Evolutionary conservation across 2,329 filamentous ascomycete genomes (phyloP).

Genomic region (Lachnellula willkommii): DNA sequence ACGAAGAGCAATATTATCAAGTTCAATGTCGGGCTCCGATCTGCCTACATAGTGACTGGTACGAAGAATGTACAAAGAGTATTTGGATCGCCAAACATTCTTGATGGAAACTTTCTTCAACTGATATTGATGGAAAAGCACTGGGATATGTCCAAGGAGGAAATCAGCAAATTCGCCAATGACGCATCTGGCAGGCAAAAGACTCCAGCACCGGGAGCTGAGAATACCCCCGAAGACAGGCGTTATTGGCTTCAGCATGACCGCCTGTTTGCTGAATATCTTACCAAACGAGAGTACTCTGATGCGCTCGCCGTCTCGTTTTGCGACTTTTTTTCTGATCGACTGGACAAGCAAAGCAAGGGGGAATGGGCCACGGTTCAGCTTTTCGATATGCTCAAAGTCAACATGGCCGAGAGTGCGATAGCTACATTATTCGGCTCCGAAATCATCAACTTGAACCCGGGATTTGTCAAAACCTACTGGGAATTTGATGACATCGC

Average conservation of each 20-base stretch:
- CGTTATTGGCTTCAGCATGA: neutral
- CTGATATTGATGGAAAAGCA: neutral
- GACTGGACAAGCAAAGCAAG: neutral
- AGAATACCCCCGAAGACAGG: neutral
- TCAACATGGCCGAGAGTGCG: slow-evolving; percentile 12
- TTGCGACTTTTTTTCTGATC: neutral
- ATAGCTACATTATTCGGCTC: slow-evolving; percentile 8
- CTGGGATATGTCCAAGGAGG: neutral
- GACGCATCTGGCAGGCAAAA: neutral
- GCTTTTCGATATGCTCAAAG: slow-evolving; percentile 10
- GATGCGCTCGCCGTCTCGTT: neutral
- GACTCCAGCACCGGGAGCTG: neutral
- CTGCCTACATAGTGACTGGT: neutral
- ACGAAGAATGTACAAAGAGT: neutral
- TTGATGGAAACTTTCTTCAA: neutral
- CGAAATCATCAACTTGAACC: slow-evolving; percentile 11
- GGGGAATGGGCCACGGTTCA: neutral
- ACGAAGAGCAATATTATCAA: neutral
- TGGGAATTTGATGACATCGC: slow-evolving; percentile 14
- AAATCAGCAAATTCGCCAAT: neutral
- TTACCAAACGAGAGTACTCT: neutral
- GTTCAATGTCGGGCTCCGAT: neutral
- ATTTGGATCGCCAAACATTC: neutral
- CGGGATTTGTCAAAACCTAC: slow-evolving; percentile 10
- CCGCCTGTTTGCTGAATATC: neutral